These are phyloP conservation scores for Dipodascus geniculatus DNA, from an alignment of 805 yeast species.

Conservation along the genomic window DNA sequence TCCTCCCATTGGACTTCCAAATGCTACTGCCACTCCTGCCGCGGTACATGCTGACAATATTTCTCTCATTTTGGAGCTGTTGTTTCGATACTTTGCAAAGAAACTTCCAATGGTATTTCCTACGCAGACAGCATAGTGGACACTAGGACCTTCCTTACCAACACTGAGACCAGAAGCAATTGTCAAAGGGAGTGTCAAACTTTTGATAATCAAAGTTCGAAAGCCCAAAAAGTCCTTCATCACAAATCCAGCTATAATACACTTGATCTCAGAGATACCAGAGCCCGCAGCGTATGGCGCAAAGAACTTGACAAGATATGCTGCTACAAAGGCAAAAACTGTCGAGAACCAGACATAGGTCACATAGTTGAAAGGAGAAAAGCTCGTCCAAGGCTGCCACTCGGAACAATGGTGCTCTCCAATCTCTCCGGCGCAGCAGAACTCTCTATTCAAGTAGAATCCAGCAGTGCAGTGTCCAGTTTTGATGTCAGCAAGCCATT, in stretches of 20 bases:
- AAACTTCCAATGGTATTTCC: constrained; percentile 65
- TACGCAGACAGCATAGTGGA: constrained; percentile 95
- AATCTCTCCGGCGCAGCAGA: constrained; percentile 69
- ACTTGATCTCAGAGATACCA: constrained; percentile 93
- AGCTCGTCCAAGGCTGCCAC: constrained; percentile 56
- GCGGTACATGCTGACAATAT: constrained; percentile 84
- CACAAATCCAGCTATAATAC: constrained; percentile 83
- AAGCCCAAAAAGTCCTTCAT: constrained; percentile 66
- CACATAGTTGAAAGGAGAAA: constrained; percentile 36
- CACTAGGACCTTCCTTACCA: constrained; percentile 98
- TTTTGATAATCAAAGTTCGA: constrained; percentile 62
- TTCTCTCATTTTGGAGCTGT: constrained; percentile 33
- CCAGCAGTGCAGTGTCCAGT: constrained; percentile 65
- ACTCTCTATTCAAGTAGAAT: constrained; percentile 57
- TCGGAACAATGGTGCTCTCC: constrained; percentile 36
- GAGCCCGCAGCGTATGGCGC: constrained; percentile 95
- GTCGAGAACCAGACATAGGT: constrained; percentile 50
- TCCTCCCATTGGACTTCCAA: constrained; percentile 97
- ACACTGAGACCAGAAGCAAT: constrained; percentile 88
- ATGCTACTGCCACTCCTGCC: constrained; percentile 98
- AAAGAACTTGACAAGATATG: constrained; percentile 51
- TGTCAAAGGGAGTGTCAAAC: constrained; percentile 74
- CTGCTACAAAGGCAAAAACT: constrained; percentile 51
- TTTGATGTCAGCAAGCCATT: constrained; percentile 70
- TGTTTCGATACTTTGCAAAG: constrained; percentile 29